Evolutionary conservation across 208 protist species (phyloP).

Genomic region (Acanthamoeba sp.): DNA sequence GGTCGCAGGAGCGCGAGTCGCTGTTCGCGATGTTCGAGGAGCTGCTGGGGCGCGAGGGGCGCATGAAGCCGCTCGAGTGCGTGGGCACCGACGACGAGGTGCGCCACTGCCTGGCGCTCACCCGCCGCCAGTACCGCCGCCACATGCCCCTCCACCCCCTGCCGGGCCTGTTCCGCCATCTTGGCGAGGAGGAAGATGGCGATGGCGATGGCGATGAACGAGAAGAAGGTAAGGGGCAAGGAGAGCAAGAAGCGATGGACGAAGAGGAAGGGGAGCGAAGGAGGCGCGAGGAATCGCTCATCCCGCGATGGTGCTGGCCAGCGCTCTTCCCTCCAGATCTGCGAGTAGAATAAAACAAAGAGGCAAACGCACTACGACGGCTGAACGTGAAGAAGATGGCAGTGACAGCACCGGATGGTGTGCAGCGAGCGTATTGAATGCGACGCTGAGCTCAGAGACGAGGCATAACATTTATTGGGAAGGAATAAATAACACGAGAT

Average conservation of each 20-base stretch:
- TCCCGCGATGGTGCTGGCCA: constrained; percentile 21
- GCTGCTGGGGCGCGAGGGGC: not conserved
- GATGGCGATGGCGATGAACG: not conserved
- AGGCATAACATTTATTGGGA: not conserved
- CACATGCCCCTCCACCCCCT: not conserved
- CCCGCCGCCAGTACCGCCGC: not conserved
- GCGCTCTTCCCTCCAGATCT: not conserved
- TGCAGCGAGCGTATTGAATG: too few relatives aligned
- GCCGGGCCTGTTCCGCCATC: not conserved
- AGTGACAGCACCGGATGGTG: too few relatives aligned
- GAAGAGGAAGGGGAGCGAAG: not conserved
- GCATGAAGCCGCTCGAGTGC: constrained; percentile 47
- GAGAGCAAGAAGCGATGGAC: not conserved
- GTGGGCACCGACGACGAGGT: constrained; percentile 51
- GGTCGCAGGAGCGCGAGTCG: not conserved
- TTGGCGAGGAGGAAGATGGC: not conserved
- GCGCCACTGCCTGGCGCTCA: not conserved
- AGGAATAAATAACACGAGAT: not conserved
- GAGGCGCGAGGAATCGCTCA: not conserved
- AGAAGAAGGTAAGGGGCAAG: not conserved
- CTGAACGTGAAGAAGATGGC: not conserved
- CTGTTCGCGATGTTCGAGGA: constrained; percentile 25
- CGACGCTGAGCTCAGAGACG: too few relatives aligned
- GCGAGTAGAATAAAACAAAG: not conserved
- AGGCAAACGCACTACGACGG: too few relatives aligned